Conservation (phyloP, 257 asterid species). For the Phtheirospermum japonicum region DNA sequence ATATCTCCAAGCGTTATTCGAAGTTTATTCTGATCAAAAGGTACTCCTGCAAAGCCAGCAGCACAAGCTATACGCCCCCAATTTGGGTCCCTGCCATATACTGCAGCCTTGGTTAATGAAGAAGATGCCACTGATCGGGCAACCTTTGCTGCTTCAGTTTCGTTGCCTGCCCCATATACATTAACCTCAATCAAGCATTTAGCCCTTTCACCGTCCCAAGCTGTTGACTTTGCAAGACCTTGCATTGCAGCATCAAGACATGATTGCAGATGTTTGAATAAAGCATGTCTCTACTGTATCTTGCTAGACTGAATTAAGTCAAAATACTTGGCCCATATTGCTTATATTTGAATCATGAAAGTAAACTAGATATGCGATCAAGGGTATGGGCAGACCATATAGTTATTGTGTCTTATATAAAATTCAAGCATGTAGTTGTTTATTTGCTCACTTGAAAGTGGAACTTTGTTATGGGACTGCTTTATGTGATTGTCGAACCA, state of each 20-base stretch:
- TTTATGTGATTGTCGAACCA: no score
- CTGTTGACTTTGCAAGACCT: conserved; percentile 94
- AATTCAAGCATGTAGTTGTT: no score
- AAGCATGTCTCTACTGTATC: no score
- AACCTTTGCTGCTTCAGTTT: conserved; percentile 84
- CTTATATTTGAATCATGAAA: no score
- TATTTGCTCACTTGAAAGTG: no score
- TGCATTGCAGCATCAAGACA: conserved; percentile 98
- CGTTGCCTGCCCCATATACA: conserved; percentile 72
- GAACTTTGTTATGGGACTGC: no score
- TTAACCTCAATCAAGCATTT: conserved; percentile 96
- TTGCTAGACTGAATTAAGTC: no score
- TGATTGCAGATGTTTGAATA: conserved; percentile 68
- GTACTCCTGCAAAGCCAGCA: conserved; percentile 90
- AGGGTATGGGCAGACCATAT: no score
- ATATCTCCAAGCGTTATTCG: conserved; percentile 75
- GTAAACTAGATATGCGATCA: no score
- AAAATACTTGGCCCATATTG: no score
- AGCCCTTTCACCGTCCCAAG: conserved; percentile 99
- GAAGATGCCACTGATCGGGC: conserved; percentile 98
- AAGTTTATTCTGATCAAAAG: conserved; percentile 63
- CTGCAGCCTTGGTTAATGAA: conserved; percentile 91
- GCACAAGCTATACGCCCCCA: conserved; percentile 99
- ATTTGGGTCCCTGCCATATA: conserved; percentile 94
- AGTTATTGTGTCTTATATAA: no score